These are phyloP conservation scores for Castanea sativa DNA, from an alignment of 306 rosid genomes.

Conservation along the genomic window DNA sequence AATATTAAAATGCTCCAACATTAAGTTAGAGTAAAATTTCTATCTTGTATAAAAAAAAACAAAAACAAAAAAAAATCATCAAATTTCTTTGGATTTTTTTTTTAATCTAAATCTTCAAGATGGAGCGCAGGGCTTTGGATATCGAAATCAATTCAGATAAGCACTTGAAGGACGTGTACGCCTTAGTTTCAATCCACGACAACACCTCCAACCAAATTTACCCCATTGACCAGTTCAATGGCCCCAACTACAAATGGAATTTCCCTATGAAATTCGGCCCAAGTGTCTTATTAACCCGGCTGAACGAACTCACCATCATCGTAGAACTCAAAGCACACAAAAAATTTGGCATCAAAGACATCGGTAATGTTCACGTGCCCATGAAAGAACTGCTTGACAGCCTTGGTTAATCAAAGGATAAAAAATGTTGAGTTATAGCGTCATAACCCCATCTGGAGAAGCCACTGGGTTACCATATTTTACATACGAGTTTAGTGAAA, in stretches of 20 bases:
- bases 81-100: too few relatives aligned
- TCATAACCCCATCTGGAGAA: conserved; percentile 31
- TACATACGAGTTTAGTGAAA: conserved; percentile 39
- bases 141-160: conserved; percentile 31
- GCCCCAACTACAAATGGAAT: conserved; percentile 43
- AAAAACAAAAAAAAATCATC: too few relatives aligned
- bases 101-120: background rate
- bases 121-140: conserved; percentile 44
- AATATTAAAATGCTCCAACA: too few relatives aligned
- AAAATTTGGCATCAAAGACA: conserved; percentile 28
- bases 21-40: too few relatives aligned
- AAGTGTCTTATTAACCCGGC: conserved; percentile 15
- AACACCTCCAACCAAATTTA: conserved; percentile 20
- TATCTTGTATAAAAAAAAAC: too few relatives aligned
- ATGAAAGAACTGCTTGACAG: conserved; percentile 33
- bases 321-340: conserved; percentile 34
- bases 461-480: conserved; percentile 31
- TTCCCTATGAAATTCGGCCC: conserved; percentile 30
- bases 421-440: conserved; percentile 21
- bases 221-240: conserved; percentile 30
- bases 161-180: conserved; percentile 47
- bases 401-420: background rate
- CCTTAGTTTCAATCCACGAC: conserved; percentile 41
- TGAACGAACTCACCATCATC: conserved; percentile 29
- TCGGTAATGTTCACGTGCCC: conserved; percentile 37